Evolutionary conservation across 768 basidiomycete species (phyloP), one percentile per base, ranked within the genome.

Genomic region (Rickenella mellea): DNA sequence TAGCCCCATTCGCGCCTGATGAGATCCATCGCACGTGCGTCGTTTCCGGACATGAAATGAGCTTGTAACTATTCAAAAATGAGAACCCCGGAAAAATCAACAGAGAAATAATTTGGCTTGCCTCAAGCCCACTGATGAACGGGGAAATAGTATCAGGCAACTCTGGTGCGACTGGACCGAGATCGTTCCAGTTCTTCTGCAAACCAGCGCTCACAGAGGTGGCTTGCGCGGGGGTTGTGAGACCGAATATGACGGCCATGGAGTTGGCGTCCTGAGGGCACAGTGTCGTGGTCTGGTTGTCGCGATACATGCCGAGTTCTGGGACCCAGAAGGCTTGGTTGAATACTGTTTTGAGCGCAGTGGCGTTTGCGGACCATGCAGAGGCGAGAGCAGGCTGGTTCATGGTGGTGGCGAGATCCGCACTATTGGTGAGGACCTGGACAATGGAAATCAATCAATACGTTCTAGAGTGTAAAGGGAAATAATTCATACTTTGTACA

Each of bases 181-280:
- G 43, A 0, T 59, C 61, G 44, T 70, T 71, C 76, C 76, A 79
- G 48, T 74, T 73, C 45, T 55, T 57, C 51, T 59, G 56, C 24
- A 79, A 47, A 0, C 73, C 74, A 7, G 63, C 55, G 46, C 75
- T 77, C 6, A 78, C 56, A 1, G 53, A 51, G n/a, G 44, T 48
- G 7, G 61, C 65, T 48, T 73, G 68, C 2, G 53, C 62, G 0
- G 54, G 22, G 3, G 52, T 58, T 0, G 75, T 77, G 2, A 77
- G 48, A 46, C 74, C 74, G 55, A 66, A 77, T 7, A 78, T 44
- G 1, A 78, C 58, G 2, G 75, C 74, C 43, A 76, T 68, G 0
- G 72, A 70, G 53, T 78, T 78, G 7, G 68, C 76, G 46, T 79
- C 76, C 49, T 79, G 74, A 0, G 76, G 75, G 26, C 62, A 64